Base-by-base conservation (phyloP, 1,284 basidiomycete species). In the Boletus semigastroideus region DNA sequence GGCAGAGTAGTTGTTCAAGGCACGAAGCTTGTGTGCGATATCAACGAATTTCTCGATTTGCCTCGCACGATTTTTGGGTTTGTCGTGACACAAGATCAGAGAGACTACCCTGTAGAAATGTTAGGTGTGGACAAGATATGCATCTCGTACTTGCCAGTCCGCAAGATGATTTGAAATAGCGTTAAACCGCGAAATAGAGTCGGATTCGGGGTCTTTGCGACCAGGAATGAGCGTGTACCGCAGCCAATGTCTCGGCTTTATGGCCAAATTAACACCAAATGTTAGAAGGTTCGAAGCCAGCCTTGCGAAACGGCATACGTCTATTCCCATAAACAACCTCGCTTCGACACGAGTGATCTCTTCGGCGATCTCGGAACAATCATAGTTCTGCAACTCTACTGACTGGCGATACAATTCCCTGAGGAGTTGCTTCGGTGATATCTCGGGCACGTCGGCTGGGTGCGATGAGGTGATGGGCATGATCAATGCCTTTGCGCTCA, bases 21-120 rank as follows among this genome's bases (percentile, higher is more conserved):
- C 74, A 38, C 89, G 80, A 41, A 92, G 72, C 53, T 78, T 79
- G 53, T 82, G 78, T 1, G 87, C 89, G 55, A 92, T 80, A 48
- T 89, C 85, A 20, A 87, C 82, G 44, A 92, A 82, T 64, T 87
- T 87, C 65, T 90, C 86, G 43, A 92, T 86, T 62, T 89, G 85
- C 51, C 74, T 79, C 16, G 84, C 85, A 43, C 90, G 80, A 28
- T 73, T 66, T 62, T 76, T 80, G 20, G 82, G 75, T 57, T 80
- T 83, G 62, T 92, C 88, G 55, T 91, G 87, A 57, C 86, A 89
- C 7, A 92, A 69, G 51, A 92, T 90, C 41, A 92, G 67, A 40
- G 89, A 90, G 4, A 84, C 80, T 48, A 90, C 87, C 90, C 84
- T 87, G 54, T 22, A 33, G 8, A 41, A 52, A 51, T 47, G 22